Base-by-base conservation (phyloP, 192 early-diverging fungal genomes). In the Coemansia sp. region DNA sequence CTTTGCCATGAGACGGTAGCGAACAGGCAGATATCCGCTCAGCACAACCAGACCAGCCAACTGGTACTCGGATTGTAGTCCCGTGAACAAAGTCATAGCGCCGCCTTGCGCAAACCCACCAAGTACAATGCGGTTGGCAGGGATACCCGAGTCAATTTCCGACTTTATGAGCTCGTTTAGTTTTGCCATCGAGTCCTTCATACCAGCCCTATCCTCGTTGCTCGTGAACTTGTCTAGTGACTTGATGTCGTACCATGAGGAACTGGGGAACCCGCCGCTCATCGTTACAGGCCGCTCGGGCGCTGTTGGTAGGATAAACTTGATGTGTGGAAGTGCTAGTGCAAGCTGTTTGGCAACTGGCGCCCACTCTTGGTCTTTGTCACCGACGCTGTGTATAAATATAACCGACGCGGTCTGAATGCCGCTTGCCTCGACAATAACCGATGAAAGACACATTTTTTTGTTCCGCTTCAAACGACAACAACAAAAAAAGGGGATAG, bases 81-180 rank as follows among this genome's bases (percentile, higher is more conserved):
- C 88, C 9, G 87, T 86, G 61, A 92, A 71, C 41, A 97, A 73
- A 11, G 91, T 58, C 82, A 95, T 84, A 0, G 90, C 95, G n/a
- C 86, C 84, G 42, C 90, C 94, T 75, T 99, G 97, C 22, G 94
- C 95, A 64, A 99, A 99, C 0, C 97, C 97, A 53, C 94, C 95
- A 20, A 99, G 45, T 35, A 98, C 89, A 47, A 99, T 99, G 17
- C 94, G 86, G 39, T 89, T 77, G 6, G 93, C 74, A 2, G 92
- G 86, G 57, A 94, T 96, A 4, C 93, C 90, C 20, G 82, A 51
- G 17, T 91, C 89, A 5, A 99, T 78, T 76, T 99, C 95, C 5
- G 86, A 68, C 14, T 85, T 70, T 17, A 97, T 86, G 22, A 91
- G 68, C 45, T 77, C 60, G 63, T 85, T 81, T 59, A 91, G 84